These are phyloP conservation scores for Psidium friedrichsthalianum DNA, from an alignment of 345 rosid species.

Conservation along the genomic window DNA sequence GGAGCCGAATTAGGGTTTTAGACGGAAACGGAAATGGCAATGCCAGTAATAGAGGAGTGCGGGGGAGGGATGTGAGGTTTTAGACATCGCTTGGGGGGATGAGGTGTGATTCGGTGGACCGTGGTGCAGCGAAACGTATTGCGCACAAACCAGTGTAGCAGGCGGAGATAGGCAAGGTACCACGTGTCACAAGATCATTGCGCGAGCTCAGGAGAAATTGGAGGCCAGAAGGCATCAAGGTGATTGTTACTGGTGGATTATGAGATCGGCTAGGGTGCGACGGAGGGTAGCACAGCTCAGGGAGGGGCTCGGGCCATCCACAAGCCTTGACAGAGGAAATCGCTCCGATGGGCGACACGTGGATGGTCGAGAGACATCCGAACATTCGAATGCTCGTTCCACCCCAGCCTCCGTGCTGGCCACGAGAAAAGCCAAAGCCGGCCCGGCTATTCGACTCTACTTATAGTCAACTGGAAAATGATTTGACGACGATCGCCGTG, in stretches of 20 bases:
- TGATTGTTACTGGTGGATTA: neutral
- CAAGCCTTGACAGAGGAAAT: neutral
- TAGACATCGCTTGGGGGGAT: neutral
- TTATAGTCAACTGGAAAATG: neutral
- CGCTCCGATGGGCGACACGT: neutral
- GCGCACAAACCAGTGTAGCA: neutral
- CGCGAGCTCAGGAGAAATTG: neutral
- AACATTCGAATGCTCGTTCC: neutral
- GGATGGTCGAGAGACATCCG: neutral
- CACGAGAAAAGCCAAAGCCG: neutral
- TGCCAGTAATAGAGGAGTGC: neutral
- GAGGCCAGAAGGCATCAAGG: neutral
- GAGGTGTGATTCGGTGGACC: neutral
- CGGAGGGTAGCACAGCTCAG: neutral
- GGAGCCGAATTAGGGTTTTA: neutral
- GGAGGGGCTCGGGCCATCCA: neutral
- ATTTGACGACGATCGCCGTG: neutral
- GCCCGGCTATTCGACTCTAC: neutral
- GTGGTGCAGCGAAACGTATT: neutral
- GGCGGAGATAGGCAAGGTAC: accelerated
- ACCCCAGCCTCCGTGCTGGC: neutral
- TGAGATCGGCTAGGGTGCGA: neutral
- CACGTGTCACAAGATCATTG: neutral
- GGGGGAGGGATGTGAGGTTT: neutral
- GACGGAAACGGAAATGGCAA: neutral